Evolutionary conservation across 805 yeast species (phyloP), one percentile per base, ranked within the genome.

Genomic region (Yarrowia bubula): DNA sequence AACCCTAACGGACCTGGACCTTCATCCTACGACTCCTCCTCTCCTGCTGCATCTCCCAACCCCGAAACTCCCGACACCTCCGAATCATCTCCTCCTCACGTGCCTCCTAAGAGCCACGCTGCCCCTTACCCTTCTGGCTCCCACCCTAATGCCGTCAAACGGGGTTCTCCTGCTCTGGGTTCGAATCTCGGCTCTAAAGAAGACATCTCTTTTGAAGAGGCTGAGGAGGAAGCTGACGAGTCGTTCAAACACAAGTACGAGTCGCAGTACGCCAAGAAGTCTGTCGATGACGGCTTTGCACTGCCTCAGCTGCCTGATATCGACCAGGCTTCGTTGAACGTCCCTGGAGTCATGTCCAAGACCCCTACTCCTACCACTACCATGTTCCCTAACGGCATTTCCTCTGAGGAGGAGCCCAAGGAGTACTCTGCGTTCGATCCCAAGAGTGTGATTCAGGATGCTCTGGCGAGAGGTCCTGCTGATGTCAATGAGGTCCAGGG

Each of bases 171-270:
- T 46, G 60, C 51, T 28, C 37, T 66, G 64, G 38, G 53, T 47
- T 63, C 57, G 62, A 38, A 22, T 22, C 28, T 22, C 32, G 18
- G 15, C 57, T 11, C 18, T 28, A 11, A 65, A 64, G 15, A 64
- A 48, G 35, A 63, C 66, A 38, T 66, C 22, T 55, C 67, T 38
- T 46, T 43, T n/a, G 48, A 64, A 18, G 67, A 68, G 44, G 35
- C 38, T 8, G 64, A 60, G 18, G 64, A 58, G 35, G 64, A 58
- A 42, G 43, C 51, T 22, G 51, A 58, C 42, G 61, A 55, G 47
- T 55, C 61, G 41, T 58, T 44, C 61, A 65, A 31, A 14, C 67
- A 38, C 55, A 58, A 42, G 64, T 39, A 42, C 39, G 60, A 44
- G 60, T 28, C 22, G 17, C 68, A 35, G 41, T 65, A 43, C 37